These are phyloP conservation scores for Comarum palustre DNA, from an alignment of 306 rosid genomes.

Conservation along the genomic window DNA sequence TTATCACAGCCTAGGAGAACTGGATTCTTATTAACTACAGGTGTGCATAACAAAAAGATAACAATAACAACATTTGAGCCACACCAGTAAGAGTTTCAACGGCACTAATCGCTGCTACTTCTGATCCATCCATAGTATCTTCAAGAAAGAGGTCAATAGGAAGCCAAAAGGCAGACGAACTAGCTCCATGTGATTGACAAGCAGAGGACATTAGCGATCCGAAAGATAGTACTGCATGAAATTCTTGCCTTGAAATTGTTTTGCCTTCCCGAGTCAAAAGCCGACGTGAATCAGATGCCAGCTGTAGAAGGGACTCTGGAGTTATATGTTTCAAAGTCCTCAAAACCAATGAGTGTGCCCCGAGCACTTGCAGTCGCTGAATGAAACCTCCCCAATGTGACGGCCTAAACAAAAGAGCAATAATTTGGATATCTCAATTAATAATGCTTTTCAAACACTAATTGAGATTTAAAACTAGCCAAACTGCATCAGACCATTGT, in stretches of 20 bases:
- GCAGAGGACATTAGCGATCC: constrained; percentile 48
- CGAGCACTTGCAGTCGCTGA: constrained; percentile 57
- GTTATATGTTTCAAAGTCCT: constrained; percentile 53
- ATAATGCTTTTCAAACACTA: background rate
- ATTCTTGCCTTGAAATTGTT: constrained; percentile 43
- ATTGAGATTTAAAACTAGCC: background rate
- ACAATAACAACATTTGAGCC: constrained; percentile 18
- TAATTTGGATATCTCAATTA: background rate
- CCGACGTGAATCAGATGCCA: constrained; percentile 45
- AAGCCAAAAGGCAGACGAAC: constrained; percentile 76
- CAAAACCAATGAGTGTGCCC: constrained; percentile 60
- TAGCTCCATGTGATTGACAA: constrained; percentile 54
- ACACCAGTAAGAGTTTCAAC: constrained; percentile 66
- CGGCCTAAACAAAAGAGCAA: constrained; percentile 53
- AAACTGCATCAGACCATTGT: constrained; percentile 7
- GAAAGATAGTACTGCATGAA: constrained; percentile 50
- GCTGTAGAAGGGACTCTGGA: constrained; percentile 52
- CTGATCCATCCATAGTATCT: constrained; percentile 77
- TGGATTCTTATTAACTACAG: constrained; percentile 1
- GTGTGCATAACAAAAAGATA: background rate
- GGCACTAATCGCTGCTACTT: constrained; percentile 59
- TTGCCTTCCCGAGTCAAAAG: constrained; percentile 44
- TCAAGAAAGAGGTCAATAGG: constrained; percentile 86
- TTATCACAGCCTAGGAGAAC: constrained; percentile 17
- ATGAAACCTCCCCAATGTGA: constrained; percentile 65